Percentiles rank a stretch among this genome's conserved stretches.
Evolutionary conservation across 169 alveolate species (phyloP).

Genomic region (Plasmodium knowlesi): DNA sequence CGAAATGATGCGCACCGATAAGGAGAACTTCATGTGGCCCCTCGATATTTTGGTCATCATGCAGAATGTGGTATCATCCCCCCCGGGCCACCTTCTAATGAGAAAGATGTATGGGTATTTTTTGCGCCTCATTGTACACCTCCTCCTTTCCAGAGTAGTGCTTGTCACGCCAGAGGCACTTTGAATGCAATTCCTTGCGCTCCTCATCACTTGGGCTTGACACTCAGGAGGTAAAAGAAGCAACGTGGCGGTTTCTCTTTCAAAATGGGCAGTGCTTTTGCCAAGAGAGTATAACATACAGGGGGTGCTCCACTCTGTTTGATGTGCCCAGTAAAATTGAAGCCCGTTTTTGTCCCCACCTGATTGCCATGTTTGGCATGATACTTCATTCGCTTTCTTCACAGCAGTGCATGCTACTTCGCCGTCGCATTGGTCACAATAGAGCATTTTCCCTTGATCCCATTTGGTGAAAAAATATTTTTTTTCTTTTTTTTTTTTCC

Average conservation of each 20-base stretch:
- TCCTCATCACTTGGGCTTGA: background rate
- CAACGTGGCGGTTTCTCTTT: background rate
- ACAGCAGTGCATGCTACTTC: background rate
- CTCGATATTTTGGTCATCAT: background rate
- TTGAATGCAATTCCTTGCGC: background rate
- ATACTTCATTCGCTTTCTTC: background rate
- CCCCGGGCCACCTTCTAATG: background rate
- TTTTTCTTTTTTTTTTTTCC: background rate
- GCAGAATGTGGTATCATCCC: background rate
- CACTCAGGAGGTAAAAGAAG: background rate
- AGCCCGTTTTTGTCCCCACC: background rate
- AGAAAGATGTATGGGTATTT: background rate
- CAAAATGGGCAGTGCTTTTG: background rate
- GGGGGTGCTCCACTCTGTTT: background rate
- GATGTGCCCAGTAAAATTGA: background rate
- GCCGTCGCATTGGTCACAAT: background rate
- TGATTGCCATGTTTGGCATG: background rate
- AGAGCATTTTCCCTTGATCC: background rate
- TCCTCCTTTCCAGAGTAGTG: background rate
- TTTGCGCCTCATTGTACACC: background rate
- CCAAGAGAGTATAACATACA: background rate
- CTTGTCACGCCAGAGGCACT: background rate
- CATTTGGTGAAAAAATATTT: background rate
- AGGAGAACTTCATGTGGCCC: background rate
- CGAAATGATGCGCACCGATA: background rate